phyloP scores from a whole-genome alignment of 2,329 filamentous ascomycete genomes.

The Epichloe sylvatica region DNA sequence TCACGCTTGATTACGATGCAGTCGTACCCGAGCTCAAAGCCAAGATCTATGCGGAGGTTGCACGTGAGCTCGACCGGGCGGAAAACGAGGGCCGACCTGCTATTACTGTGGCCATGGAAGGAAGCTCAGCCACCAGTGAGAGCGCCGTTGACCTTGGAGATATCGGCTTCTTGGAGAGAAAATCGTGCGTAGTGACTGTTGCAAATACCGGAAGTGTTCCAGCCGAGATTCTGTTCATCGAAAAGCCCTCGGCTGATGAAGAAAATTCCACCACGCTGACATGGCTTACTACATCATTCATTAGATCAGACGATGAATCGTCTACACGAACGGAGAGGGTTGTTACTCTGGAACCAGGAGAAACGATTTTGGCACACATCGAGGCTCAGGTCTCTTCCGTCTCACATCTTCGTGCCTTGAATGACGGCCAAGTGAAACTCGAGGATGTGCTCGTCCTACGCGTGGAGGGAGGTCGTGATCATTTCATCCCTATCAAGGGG shows the following conservation, averaged over 20 bases:
- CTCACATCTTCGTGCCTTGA: conserved; percentile 53
- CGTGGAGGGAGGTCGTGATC: conserved; percentile 70
- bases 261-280: conserved; percentile 29
- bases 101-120: conserved; percentile 70
- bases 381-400: conserved; percentile 52
- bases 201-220: conserved; percentile 81
- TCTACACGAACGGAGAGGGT: conserved; percentile 25
- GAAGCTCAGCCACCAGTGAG: conserved; percentile 28
- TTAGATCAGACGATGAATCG: conserved; percentile 24
- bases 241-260: conserved; percentile 44
- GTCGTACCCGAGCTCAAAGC: conserved; percentile 76
- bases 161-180: conserved; percentile 53
- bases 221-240: conserved; percentile 68
- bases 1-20: conserved; percentile 72
- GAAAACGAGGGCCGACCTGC: conserved; percentile 82
- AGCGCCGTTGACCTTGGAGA: conserved; percentile 63
- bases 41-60: conserved; percentile 73
- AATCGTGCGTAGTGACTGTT: conserved; percentile 59
- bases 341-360: conserved; percentile 68
- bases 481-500: conserved; percentile 74
- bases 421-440: conserved; percentile 49
- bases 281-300: conserved; percentile 62
- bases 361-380: conserved; percentile 59
- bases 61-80: conserved; percentile 71
- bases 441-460: conserved; percentile 84